Evolutionary conservation across 2,329 filamentous ascomycete genomes (phyloP).

Genomic region (Xylariaceae sp.): DNA sequence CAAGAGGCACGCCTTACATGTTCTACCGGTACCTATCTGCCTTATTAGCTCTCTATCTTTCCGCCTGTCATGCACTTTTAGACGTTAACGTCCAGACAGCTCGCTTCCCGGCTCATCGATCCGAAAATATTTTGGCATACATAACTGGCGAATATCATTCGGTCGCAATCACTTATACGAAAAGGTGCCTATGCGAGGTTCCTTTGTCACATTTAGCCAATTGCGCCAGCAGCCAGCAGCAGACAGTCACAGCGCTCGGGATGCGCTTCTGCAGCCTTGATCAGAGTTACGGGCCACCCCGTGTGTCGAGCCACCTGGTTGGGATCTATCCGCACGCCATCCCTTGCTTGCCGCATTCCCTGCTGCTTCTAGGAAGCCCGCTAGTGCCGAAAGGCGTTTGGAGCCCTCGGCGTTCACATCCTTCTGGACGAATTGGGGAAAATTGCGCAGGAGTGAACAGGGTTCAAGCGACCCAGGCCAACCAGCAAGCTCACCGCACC

Average conservation of each 20-base stretch:
- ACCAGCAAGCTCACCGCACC: constrained; percentile 37
- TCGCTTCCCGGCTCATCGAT: constrained; percentile 17
- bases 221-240: constrained; percentile 15
- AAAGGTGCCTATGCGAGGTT: constrained; percentile 16
- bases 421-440: constrained; percentile 38
- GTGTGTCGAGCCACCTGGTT: constrained; percentile 43
- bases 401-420: constrained; percentile 28
- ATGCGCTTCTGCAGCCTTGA: constrained; percentile 35
- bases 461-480: constrained; percentile 34
- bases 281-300: constrained; percentile 45
- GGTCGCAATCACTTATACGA: neutral
- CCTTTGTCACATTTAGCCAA: constrained; percentile 28
- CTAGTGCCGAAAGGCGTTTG: constrained; percentile 38
- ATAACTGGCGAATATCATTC: neutral
- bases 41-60: neutral
- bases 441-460: constrained; percentile 30
- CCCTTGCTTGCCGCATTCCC: constrained; percentile 42
- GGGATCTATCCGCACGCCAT: constrained; percentile 43
- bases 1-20: neutral
- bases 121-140: constrained; percentile 9
- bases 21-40: neutral
- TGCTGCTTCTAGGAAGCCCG: constrained; percentile 29
- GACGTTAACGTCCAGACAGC: neutral
- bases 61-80: neutral
- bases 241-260: constrained; percentile 24